Evolutionary conservation across 805 yeast species (phyloP).

Genomic region (Osmozyma mogii): DNA sequence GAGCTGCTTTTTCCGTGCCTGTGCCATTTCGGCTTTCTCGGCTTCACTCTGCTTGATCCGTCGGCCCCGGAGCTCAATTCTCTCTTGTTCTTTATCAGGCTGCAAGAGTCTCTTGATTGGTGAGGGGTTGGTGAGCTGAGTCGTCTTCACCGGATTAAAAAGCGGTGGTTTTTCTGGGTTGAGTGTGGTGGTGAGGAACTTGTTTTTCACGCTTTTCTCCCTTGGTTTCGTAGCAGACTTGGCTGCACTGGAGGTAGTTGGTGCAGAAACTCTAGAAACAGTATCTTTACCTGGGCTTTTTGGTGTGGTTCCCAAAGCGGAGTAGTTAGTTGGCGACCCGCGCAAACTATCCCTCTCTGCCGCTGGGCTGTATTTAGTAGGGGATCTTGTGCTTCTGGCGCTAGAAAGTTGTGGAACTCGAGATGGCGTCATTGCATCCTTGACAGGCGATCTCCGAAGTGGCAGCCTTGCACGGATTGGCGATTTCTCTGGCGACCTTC

Average conservation of each 20-base stretch:
- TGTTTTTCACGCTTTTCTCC: slow-evolving; percentile 15
- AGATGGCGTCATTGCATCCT: neutral
- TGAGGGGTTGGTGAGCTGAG: neutral
- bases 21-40: too few species aligned
- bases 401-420: neutral
- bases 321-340: slow-evolving; percentile 4
- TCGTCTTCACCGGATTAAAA: slow-evolving; percentile 9
- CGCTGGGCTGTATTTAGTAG: slow-evolving; percentile 6
- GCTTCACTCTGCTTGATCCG: too few species aligned
- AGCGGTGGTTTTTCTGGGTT: slow-evolving; percentile 24
- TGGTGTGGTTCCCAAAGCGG: slow-evolving; percentile 1
- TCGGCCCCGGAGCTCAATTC: neutral
- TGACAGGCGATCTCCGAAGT: slow-evolving; percentile 1
- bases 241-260: slow-evolving; percentile 25
- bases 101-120: slow-evolving; percentile 1
- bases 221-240: slow-evolving; percentile 10
- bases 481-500: neutral
- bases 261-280: slow-evolving; percentile 12
- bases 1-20: too few species aligned
- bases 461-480: neutral
- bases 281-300: neutral
- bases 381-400: slow-evolving; percentile 6
- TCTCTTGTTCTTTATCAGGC: slow-evolving; percentile 1
- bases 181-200: slow-evolving; percentile 28
- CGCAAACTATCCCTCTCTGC: slow-evolving; percentile 4